Conservation (phyloP, 768 basidiomycete genomes). For the Leccinum truebloodii region DNA sequence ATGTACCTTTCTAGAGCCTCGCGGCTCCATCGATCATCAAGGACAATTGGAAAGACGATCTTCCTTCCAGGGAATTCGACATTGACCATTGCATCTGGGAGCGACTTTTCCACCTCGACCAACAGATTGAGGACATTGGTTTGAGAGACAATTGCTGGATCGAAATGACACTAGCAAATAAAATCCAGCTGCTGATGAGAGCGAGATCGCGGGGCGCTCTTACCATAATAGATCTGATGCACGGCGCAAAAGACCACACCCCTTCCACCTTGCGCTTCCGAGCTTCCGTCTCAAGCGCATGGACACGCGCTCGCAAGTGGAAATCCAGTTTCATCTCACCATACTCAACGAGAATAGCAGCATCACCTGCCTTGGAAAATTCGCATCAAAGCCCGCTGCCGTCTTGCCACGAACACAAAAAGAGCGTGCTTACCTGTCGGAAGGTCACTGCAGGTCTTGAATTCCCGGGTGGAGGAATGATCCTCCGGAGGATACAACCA, state of each 20-base stretch:
- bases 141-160: constrained; percentile 46
- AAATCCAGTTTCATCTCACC: constrained; percentile 56
- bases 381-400: not conserved
- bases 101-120: constrained; percentile 35
- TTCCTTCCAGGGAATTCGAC: constrained; percentile 51
- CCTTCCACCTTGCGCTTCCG: constrained; percentile 34
- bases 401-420: not conserved
- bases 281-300: constrained; percentile 50
- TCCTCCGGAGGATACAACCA: constrained; percentile 17
- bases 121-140: constrained; percentile 43
- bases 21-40: constrained; percentile 40
- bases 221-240: constrained; percentile 62
- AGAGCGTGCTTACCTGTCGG: constrained; percentile 47
- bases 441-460: constrained; percentile 43
- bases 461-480: constrained; percentile 5
- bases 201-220: not conserved
- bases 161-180: constrained; percentile 47
- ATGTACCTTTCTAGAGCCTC: constrained; percentile 61
- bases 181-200: not conserved
- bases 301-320: constrained; percentile 54
- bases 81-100: constrained; percentile 42
- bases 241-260: constrained; percentile 46
- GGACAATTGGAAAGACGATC: constrained; percentile 59
- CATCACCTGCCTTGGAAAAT: constrained; percentile 57
- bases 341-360: constrained; percentile 63